Percentiles rank a stretch among this genome's conserved stretches.
These are phyloP conservation scores for Furcasterigmium furcatum DNA, from an alignment of 2,329 filamentous ascomycete species.

Conservation along the genomic window DNA sequence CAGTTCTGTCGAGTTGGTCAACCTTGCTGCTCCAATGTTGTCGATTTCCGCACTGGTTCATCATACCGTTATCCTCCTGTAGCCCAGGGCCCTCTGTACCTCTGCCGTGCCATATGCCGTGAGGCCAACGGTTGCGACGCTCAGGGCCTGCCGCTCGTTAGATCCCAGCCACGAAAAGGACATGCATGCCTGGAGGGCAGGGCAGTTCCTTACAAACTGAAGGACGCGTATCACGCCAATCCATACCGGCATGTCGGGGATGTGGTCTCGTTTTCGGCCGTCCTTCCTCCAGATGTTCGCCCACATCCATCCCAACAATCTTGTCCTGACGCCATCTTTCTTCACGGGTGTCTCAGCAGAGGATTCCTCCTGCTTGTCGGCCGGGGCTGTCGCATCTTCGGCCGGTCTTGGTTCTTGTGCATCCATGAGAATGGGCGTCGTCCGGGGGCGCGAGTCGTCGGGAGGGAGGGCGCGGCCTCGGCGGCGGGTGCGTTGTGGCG, in stretches of 20 bases:
- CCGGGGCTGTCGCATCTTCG: conserved; percentile 2
- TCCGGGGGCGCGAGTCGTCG: background rate
- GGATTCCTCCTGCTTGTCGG: conserved; percentile 14
- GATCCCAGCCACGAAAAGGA: too few relatives aligned
- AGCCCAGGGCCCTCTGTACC: conserved; percentile 12
- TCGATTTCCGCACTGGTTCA: background rate
- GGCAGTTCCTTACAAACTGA: conserved; percentile 12
- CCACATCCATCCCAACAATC: conserved; percentile 9
- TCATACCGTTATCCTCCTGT: conserved; percentile 15
- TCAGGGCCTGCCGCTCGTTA: conserved; percentile 6
- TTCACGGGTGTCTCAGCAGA: conserved; percentile 21
- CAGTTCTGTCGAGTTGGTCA: conserved; percentile 10
- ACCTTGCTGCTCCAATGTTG: background rate
- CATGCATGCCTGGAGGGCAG: too few relatives aligned
- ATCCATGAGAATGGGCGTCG: conserved; percentile 2
- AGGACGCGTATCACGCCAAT: conserved; percentile 9
- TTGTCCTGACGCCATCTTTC: background rate
- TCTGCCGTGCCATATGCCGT: conserved; percentile 12
- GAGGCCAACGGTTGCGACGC: conserved; percentile 10
- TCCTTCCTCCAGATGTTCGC: conserved; percentile 14
- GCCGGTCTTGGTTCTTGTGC: conserved; percentile 2
- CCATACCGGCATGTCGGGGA: conserved; percentile 14
- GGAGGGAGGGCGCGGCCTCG: background rate
- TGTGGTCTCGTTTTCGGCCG: conserved; percentile 12
- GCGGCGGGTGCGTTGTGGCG: too few relatives aligned